Evolutionary conservation across 306 rosid genomes (phyloP).

Genomic region (Gleditsia sinensis): DNA sequence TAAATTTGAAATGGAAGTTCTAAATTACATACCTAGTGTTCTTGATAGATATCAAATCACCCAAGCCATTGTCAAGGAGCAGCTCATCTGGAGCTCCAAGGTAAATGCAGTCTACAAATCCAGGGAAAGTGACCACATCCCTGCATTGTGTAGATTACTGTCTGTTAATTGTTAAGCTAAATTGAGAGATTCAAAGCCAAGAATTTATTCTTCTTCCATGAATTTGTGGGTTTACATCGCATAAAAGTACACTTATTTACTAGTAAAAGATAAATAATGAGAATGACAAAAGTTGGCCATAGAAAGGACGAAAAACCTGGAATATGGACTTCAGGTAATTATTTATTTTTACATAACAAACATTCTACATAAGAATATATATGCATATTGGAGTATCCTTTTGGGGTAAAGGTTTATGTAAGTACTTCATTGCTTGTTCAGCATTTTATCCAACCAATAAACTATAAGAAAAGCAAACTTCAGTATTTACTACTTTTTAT

Average conservation of each 20-base stretch:
- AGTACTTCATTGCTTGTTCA: slow-evolving; percentile 18
- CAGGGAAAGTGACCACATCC: slow-evolving; percentile 84
- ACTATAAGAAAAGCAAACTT: slow-evolving; percentile 23
- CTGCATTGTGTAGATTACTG: slow-evolving; percentile 49
- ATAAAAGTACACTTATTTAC: slow-evolving; percentile 11
- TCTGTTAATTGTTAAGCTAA: slow-evolving; percentile 21
- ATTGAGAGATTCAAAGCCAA: slow-evolving; percentile 18
- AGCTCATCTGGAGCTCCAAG: slow-evolving; percentile 71
- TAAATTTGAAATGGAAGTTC: slow-evolving; percentile 25
- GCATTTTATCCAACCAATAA: slow-evolving; percentile 24
- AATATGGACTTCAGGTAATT: background rate
- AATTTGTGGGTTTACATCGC: slow-evolving; percentile 19
- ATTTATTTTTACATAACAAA: background rate
- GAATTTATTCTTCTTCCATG: slow-evolving; percentile 16
- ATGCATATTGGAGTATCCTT: background rate
- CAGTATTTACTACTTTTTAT: slow-evolving; percentile 11
- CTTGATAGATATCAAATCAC: slow-evolving; percentile 70
- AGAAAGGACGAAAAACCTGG: too few relatives aligned
- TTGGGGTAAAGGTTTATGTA: background rate
- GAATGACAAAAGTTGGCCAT: too few relatives aligned
- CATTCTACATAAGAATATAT: slow-evolving; percentile 8
- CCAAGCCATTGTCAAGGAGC: slow-evolving; percentile 87
- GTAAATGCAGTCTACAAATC: slow-evolving; percentile 91
- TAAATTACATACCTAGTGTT: slow-evolving; percentile 68
- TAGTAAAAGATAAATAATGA: slow-evolving; percentile 4